Evolutionary conservation across 2,329 filamentous ascomycete species (phyloP), one percentile per base, ranked within the genome.

Genomic region (Diaporthe aspalathi): DNA sequence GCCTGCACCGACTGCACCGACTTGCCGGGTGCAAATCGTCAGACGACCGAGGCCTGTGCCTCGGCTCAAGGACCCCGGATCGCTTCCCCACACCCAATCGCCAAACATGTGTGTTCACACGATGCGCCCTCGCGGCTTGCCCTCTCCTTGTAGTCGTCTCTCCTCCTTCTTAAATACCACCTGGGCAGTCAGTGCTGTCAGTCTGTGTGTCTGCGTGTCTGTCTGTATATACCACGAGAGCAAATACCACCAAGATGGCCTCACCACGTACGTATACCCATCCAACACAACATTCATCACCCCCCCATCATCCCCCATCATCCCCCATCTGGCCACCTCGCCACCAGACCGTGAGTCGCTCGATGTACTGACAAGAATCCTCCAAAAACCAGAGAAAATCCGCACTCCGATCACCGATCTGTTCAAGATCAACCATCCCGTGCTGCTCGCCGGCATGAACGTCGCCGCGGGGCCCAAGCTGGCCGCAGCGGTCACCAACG

Each of bases 361-460:
- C 67, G n/a, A 47, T 2, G 35, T 35, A 65, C 47, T 35, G 32
- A 50, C 49, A 22, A 20, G 16, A 62, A 43, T 57, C 49, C n/a
- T 56, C 63, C 49, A 9, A 57, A 65, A 53, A 63, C 71, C 82
- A 95, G 93, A 96, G 86, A 88, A 93, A 87, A 92, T 99, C 83
- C 93, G 93, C 80, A 99, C 96, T 68, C 91, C 93, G 76, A 87
- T 95, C 79, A 99, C 96, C 77, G 95, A 98, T 89, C 93, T 98
- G 75, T 93, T 99, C 85, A 93, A 94, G 88, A 98, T 99, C 89
- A 94, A 97, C 83, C 96, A 99, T 85, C 96, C 96, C 72, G 87
- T 99, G 80, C 87, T 99, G 79, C 91, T 99, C 74, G 96, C 96
- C 77, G 96, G 96, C 82, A 99, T 99, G 96, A 98, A 99, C 88